phyloP scores from a whole-genome alignment of 2,329 filamentous ascomycete species.

The Colletotrichum magnum region DNA sequence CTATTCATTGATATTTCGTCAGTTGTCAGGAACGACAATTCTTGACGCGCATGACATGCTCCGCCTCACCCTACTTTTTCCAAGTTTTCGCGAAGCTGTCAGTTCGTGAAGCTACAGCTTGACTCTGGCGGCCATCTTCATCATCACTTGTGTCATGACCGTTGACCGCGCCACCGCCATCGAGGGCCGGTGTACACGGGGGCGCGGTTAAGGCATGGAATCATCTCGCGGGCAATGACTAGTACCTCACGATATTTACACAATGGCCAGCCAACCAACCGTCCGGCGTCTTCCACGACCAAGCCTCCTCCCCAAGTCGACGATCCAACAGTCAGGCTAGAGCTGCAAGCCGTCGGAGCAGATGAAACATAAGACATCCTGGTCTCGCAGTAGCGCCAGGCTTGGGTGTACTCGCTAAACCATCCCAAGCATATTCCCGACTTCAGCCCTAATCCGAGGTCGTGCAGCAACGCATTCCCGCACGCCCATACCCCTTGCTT shows the following conservation, averaged over 20 bases:
- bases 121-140: not conserved
- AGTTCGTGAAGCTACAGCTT: not conserved
- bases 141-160: not conserved
- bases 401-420: conserved; percentile 13
- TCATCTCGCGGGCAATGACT: too few species aligned
- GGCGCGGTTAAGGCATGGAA: too few species aligned
- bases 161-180: not conserved
- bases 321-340: not conserved
- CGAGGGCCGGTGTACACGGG: too few species aligned
- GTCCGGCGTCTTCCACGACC: too few species aligned
- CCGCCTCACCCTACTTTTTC: too few species aligned
- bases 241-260: not conserved
- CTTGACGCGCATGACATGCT: too few species aligned
- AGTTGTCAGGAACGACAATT: too few species aligned
- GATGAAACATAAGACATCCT: conserved; percentile 2
- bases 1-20: too few species aligned
- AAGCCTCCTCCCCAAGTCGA: too few species aligned
- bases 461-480: not conserved
- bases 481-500: not conserved
- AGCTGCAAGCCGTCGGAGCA: not conserved
- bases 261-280: too few species aligned
- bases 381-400: conserved; percentile 7
- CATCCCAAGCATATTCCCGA: conserved; percentile 19
- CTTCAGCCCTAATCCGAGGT: conserved; percentile 18
- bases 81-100: too few species aligned